Conservation (phyloP, 306 rosid genomes). For the Acacia melanoxylon region DNA sequence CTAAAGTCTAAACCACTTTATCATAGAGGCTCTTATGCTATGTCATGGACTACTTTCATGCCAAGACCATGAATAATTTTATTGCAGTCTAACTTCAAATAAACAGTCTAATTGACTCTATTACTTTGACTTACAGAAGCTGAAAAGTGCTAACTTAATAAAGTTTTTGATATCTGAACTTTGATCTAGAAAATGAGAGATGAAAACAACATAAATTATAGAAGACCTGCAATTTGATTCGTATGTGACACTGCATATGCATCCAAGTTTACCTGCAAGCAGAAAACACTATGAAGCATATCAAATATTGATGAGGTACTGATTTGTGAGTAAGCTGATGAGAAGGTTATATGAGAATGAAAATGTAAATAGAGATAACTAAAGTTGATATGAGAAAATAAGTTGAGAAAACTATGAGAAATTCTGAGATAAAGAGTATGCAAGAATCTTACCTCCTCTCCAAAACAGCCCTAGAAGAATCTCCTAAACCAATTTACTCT, state of each 20-base stretch:
- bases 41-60: neutral
- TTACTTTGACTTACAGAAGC: constrained; percentile 16
- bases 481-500: too few relatives aligned
- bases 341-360: too few relatives aligned
- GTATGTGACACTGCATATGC: constrained; percentile 77
- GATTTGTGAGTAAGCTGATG: too few relatives aligned
- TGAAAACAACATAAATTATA: constrained; percentile 24
- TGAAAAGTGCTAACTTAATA: constrained; percentile 24
- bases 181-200: constrained; percentile 5
- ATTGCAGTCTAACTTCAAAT: constrained; percentile 14
- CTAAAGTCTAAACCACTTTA: neutral
- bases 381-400: too few relatives aligned
- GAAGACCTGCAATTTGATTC: constrained; percentile 85
- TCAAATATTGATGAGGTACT: neutral
- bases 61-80: neutral
- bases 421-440: too few relatives aligned
- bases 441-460: too few relatives aligned
- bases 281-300: constrained; percentile 16
- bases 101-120: constrained; percentile 11
- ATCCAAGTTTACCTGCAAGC: constrained; percentile 75
- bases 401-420: too few relatives aligned
- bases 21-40: neutral
- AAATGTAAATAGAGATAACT: too few relatives aligned
- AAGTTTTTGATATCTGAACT: constrained; percentile 16
- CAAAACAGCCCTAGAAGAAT: too few relatives aligned